phyloP scores from a whole-genome alignment of 352 stramenopile species.

The Phytopythium oedochilum region DNA sequence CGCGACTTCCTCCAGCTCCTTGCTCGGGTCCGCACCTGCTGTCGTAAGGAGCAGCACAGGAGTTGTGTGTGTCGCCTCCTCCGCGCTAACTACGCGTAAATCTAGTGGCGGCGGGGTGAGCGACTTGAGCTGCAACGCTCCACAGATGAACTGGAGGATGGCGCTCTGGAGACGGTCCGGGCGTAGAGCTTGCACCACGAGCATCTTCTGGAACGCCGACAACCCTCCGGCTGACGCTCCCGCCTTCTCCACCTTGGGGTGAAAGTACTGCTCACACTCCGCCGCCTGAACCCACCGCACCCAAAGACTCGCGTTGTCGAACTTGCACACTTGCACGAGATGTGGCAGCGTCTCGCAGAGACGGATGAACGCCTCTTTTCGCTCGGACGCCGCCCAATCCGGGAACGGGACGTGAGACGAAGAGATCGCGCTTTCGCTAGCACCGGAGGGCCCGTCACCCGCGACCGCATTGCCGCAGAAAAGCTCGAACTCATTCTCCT shows the following conservation, averaged over 20 bases:
- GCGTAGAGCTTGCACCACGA: constrained; percentile 90
- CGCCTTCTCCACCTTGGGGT: constrained; percentile 79
- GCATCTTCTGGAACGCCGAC: constrained; percentile 89
- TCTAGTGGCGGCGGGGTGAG: constrained; percentile 80
- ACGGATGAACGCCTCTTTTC: constrained; percentile 78
- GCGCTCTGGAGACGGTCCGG: constrained; percentile 89
- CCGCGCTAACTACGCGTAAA: constrained; percentile 58
- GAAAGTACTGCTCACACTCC: constrained; percentile 91
- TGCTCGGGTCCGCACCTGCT: constrained; percentile 91
- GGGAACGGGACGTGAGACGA: constrained; percentile 25
- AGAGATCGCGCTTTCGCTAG: not conserved
- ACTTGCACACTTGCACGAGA: constrained; percentile 71
- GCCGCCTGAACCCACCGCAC: constrained; percentile 82
- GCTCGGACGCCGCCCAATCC: constrained; percentile 80
- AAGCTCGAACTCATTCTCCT: constrained; percentile 91
- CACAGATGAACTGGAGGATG: constrained; percentile 89
- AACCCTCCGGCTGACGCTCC: constrained; percentile 37
- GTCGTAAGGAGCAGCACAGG: constrained; percentile 92
- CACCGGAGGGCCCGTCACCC: not conserved
- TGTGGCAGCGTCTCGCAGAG: constrained; percentile 74
- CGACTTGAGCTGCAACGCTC: constrained; percentile 83
- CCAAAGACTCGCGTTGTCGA: constrained; percentile 85
- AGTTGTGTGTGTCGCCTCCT: constrained; percentile 69
- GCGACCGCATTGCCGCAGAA: constrained; percentile 78
- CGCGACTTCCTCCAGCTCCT: constrained; percentile 92